Conservation (phyloP, 768 basidiomycete genomes). For the Amyloporia xantha region DNA sequence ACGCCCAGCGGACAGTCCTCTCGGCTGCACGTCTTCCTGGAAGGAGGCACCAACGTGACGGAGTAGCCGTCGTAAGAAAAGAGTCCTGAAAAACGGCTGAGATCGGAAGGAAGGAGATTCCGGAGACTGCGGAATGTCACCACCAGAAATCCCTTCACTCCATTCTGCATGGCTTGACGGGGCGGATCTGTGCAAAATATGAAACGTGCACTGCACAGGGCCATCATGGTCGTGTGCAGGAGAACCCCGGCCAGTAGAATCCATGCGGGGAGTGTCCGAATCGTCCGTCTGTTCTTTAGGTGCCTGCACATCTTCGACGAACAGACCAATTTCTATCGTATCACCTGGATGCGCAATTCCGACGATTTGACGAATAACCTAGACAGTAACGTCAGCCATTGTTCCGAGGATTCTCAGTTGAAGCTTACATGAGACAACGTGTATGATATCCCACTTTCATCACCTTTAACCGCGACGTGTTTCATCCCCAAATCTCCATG, state of each 20-base stretch:
- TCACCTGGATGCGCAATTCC: constrained; percentile 64
- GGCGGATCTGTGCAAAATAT: constrained; percentile 45
- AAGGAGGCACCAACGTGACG: constrained; percentile 48
- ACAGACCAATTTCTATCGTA: constrained; percentile 79
- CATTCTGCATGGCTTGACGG: constrained; percentile 1
- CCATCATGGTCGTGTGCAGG: constrained; percentile 23
- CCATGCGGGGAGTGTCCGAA: not conserved
- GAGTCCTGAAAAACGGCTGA: constrained; percentile 38
- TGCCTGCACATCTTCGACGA: constrained; percentile 33
- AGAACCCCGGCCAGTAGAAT: constrained; percentile 7
- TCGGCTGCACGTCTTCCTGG: constrained; percentile 34
- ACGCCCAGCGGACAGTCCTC: constrained; percentile 40
- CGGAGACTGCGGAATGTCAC: not conserved
- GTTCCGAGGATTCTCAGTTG: not conserved
- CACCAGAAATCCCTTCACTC: not conserved
- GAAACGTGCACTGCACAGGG: constrained; percentile 50
- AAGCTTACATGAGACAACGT: constrained; percentile 75
- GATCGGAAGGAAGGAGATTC: constrained; percentile 25
- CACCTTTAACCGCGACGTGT: constrained; percentile 78
- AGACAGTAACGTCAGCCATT: constrained; percentile 12
- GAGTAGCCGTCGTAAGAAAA: constrained; percentile 55
- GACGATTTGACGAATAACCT: constrained; percentile 85
- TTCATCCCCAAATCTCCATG: constrained; percentile 87
- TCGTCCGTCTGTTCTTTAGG: not conserved
- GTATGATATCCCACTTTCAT: constrained; percentile 79